Evolutionary conservation across 495 filamentous ascomycete species (phyloP).

Genomic region (Lasiosphaeria ovina): DNA sequence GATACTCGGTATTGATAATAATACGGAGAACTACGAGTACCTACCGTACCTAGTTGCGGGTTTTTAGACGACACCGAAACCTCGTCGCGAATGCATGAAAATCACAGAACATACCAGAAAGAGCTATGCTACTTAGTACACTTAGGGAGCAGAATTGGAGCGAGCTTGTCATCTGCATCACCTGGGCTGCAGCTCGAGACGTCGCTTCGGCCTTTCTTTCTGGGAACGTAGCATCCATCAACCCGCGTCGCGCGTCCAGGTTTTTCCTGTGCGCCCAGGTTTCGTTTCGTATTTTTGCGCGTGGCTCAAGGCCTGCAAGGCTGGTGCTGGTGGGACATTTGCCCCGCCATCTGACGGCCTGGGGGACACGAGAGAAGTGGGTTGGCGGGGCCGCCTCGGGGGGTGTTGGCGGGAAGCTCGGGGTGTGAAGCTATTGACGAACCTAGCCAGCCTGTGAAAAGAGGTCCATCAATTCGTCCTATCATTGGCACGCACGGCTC

Average conservation of each 20-base stretch:
- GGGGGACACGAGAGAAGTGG: not conserved
- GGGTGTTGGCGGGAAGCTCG: not conserved
- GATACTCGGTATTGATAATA: too few relatives aligned
- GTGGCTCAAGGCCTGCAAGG: not conserved
- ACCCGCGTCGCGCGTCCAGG: not conserved
- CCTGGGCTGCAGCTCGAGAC: too few relatives aligned
- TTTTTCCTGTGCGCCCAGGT: not conserved
- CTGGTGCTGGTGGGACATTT: not conserved
- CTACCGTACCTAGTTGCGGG: too few relatives aligned
- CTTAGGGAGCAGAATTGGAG: too few relatives aligned
- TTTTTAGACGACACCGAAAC: not conserved
- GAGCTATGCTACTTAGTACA: too few relatives aligned
- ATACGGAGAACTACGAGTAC: too few relatives aligned
- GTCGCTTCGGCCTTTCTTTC: not conserved
- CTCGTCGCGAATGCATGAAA: not conserved
- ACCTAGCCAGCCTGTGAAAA: not conserved
- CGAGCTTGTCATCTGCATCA: too few relatives aligned
- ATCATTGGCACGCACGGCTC: not conserved
- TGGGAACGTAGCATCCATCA: not conserved
- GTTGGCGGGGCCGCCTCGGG: not conserved
- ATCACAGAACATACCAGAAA: not conserved
- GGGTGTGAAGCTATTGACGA: not conserved
- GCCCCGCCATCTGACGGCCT: not conserved
- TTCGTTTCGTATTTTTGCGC: constrained; percentile 1
- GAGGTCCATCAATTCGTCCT: not conserved